Evolutionary conservation across 2,329 filamentous ascomycete genomes (phyloP).

Genomic region (Ophiocordyceps camponoti-floridani): DNA sequence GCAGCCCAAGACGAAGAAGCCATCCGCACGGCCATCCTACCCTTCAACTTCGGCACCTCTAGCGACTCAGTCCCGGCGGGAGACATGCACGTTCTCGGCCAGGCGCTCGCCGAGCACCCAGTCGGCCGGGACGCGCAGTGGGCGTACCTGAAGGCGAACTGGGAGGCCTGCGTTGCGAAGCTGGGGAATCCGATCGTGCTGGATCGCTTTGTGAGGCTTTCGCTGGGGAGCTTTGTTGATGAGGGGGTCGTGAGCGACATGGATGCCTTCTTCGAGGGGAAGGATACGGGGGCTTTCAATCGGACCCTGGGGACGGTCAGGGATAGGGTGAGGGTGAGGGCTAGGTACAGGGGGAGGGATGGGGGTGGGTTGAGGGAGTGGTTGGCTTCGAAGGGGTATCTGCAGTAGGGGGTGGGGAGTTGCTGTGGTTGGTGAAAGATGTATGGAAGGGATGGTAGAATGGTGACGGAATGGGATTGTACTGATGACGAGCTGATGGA

Average conservation of each 20-base stretch:
- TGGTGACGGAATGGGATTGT: too few species aligned
- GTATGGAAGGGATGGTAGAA: too few species aligned
- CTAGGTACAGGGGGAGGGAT: slow-evolving; percentile 68
- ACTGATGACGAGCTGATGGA: too few species aligned
- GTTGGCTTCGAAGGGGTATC: slow-evolving; percentile 38
- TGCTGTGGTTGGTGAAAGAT: too few species aligned
- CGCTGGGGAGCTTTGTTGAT: slow-evolving; percentile 64
- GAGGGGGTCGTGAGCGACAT: slow-evolving; percentile 56
- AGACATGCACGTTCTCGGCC: slow-evolving; percentile 73
- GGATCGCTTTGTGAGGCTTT: slow-evolving; percentile 71
- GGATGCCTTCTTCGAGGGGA: slow-evolving; percentile 64
- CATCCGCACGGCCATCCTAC: slow-evolving; percentile 46
- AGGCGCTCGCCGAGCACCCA: slow-evolving; percentile 54
- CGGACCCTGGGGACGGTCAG: slow-evolving; percentile 70
- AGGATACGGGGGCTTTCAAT: slow-evolving; percentile 75
- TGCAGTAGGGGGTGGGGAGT: too few species aligned
- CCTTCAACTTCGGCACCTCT: slow-evolving; percentile 59
- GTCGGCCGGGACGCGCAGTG: slow-evolving; percentile 60
- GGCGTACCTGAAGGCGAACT: slow-evolving; percentile 74
- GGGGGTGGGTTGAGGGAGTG: slow-evolving; percentile 57
- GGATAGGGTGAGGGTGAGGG: slow-evolving; percentile 71
- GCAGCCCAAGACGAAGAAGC: slow-evolving; percentile 51
- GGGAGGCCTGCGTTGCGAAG: slow-evolving; percentile 52
- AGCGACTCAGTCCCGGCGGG: slow-evolving; percentile 57
- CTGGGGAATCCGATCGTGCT: slow-evolving; percentile 73